These are phyloP conservation scores for Parasarocladium wereldwijsianum DNA, from an alignment of 2,329 filamentous ascomycete genomes.

Conservation along the genomic window DNA sequence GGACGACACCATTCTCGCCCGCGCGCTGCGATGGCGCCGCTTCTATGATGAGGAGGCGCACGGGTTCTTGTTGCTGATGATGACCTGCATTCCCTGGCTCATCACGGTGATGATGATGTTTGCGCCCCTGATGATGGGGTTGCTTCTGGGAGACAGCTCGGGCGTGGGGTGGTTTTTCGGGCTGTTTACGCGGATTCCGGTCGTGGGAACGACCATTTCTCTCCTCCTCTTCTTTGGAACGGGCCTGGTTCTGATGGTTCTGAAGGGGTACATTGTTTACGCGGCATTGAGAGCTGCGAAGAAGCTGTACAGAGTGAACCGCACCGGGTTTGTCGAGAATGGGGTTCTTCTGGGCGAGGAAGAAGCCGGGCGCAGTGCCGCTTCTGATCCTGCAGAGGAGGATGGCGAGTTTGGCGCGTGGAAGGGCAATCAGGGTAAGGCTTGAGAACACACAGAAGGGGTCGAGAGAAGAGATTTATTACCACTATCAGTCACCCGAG, in stretches of 20 bases:
- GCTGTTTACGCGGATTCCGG: neutral
- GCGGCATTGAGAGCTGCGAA: neutral
- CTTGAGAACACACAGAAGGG: too few relatives aligned
- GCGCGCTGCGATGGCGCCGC: too few relatives aligned
- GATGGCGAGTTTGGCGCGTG: slow-evolving; percentile 1
- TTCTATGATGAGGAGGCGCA: neutral
- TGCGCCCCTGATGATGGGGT: too few relatives aligned
- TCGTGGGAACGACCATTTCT: neutral
- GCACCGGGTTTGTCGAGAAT: neutral
- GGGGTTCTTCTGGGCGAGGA: neutral
- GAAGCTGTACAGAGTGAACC: neutral
- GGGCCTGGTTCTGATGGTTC: neutral
- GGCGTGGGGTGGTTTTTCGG: too few relatives aligned
- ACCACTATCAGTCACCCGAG: too few relatives aligned
- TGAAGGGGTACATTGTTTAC: neutral
- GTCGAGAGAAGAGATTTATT: too few relatives aligned
- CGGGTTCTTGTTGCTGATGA: neutral
- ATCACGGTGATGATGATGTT: too few relatives aligned
- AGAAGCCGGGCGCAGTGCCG: too few relatives aligned
- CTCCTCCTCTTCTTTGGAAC: neutral
- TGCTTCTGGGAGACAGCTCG: too few relatives aligned
- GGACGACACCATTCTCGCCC: too few relatives aligned
- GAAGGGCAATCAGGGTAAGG: slow-evolving; percentile 3
- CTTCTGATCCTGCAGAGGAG: neutral
- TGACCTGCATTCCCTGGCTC: neutral